Evolutionary conservation across 148 eudicot species (phyloP).

Genomic region (Linanthus parryae): DNA sequence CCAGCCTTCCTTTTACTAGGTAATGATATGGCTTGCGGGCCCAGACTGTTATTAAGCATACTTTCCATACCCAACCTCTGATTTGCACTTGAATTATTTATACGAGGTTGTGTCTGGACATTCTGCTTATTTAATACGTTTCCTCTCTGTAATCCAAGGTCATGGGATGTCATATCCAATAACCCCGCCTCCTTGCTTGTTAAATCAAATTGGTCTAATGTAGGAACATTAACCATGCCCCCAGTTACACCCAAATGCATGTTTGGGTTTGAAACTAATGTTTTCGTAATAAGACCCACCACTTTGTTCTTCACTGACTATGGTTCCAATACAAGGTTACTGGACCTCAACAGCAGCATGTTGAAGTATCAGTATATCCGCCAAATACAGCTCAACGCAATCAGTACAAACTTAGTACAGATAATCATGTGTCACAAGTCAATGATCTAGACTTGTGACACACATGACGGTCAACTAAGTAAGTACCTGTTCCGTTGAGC

Average conservation of each 20-base stretch:
- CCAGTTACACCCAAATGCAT: conserved; percentile 29
- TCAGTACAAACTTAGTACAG: no score
- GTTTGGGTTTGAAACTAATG: conserved; percentile 30
- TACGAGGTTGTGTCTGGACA: no score
- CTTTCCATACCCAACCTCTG: conserved; percentile 16
- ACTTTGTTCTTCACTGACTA: conserved; percentile 27
- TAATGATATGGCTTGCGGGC: conserved; percentile 22
- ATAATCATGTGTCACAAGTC: no score
- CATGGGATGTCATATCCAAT: conserved; percentile 20
- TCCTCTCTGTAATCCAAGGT: conserved; percentile 15
- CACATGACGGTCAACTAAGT: no score
- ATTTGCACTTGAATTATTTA: conserved; percentile 18
- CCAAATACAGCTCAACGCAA: no score
- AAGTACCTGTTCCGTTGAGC: no score
- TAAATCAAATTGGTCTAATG: conserved; percentile 23
- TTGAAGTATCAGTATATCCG: no score
- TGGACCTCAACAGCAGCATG: no score
- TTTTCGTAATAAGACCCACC: conserved; percentile 28
- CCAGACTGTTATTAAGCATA: conserved; percentile 19
- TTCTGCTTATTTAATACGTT: no score
- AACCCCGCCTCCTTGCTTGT: conserved; percentile 28
- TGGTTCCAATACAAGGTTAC: conserved; percentile 42
- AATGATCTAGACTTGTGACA: no score
- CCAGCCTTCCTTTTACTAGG: conserved; percentile 58
- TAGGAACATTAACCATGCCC: conserved; percentile 24